Evolutionary conservation across 257 asterid species (phyloP).

Genomic region (Schizonepeta tenuifolia): DNA sequence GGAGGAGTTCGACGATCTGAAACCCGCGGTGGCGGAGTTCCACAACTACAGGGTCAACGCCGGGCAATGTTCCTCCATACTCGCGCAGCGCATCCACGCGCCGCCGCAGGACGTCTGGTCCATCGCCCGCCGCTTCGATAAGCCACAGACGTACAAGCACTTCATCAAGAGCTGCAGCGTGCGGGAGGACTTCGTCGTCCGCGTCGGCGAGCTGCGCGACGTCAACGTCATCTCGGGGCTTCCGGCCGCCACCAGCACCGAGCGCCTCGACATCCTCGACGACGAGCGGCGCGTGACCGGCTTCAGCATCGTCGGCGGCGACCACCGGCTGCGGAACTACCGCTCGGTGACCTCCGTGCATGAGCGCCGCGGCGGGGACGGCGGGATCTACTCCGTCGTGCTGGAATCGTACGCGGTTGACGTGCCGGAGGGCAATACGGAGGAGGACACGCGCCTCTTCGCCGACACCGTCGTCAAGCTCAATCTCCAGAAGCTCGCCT

Average conservation of each 20-base stretch:
- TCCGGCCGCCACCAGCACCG: conserved; percentile 91
- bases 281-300: conserved; percentile 84
- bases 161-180: conserved; percentile 88
- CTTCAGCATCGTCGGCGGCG: conserved; percentile 81
- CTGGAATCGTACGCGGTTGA: conserved; percentile 86
- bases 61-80: conserved; percentile 78
- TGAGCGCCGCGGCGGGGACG: conserved; percentile 49
- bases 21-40: conserved; percentile 50
- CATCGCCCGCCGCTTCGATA: conserved; percentile 75
- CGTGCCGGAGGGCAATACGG: conserved; percentile 89
- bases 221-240: conserved; percentile 83
- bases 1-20: conserved; percentile 72
- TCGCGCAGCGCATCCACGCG: conserved; percentile 77
- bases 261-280: conserved; percentile 78
- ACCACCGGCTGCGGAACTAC: conserved; percentile 79
- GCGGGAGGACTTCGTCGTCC: conserved; percentile 44
- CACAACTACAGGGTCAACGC: conserved; percentile 72
- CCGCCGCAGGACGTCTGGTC: conserved; percentile 72
- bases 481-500: conserved; percentile 81
- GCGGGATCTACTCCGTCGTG: conserved; percentile 50
- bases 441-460: conserved; percentile 85
- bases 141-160: conserved; percentile 86
- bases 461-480: conserved; percentile 84
- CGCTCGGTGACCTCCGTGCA: conserved; percentile 72
- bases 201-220: conserved; percentile 69